Conservation (phyloP, 108 stramenopile species). For the Nannochloropsis oceanica region DNA sequence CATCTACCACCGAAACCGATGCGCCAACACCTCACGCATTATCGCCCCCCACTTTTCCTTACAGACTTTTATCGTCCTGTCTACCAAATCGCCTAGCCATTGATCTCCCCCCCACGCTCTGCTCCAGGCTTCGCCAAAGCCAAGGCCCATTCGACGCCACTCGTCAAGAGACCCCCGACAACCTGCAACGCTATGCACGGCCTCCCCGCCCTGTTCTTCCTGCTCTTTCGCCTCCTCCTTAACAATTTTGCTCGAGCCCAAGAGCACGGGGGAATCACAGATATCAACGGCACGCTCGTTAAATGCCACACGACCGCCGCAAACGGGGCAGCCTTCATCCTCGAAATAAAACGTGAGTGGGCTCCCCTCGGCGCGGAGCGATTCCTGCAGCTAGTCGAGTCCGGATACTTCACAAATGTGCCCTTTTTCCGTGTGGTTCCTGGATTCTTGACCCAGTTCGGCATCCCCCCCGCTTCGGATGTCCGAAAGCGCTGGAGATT, state of each 20-base stretch:
- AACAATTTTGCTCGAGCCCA: not conserved
- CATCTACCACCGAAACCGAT: no score
- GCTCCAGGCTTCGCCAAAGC: no score
- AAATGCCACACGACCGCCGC: not conserved
- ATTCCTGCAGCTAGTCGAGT: conserved; percentile 11
- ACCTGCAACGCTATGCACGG: not conserved
- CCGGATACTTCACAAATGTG: conserved; percentile 19
- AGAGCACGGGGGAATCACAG: not conserved
- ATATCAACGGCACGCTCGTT: not conserved
- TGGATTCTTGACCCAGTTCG: conserved; percentile 25
- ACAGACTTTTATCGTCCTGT: no score
- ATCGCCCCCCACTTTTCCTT: no score
- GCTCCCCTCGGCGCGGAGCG: conserved; percentile 22
- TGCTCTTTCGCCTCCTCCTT: not conserved
- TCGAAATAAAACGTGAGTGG: conserved; percentile 5
- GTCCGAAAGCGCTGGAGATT: conserved; percentile 5
- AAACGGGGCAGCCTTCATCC: not conserved
- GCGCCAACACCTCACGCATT: no score
- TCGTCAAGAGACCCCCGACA: not conserved
- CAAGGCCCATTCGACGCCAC: no score
- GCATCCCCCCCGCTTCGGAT: not conserved
- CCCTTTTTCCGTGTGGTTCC: conserved; percentile 23
- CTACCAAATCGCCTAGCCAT: no score
- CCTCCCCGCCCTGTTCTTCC: not conserved
- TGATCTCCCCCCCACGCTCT: no score